Percentiles rank a stretch among this genome's conserved stretches.
These are phyloP conservation scores for Oryza officinalis DNA, from an alignment of 176 grass and related monocot genomes.

Conservation along the genomic window DNA sequence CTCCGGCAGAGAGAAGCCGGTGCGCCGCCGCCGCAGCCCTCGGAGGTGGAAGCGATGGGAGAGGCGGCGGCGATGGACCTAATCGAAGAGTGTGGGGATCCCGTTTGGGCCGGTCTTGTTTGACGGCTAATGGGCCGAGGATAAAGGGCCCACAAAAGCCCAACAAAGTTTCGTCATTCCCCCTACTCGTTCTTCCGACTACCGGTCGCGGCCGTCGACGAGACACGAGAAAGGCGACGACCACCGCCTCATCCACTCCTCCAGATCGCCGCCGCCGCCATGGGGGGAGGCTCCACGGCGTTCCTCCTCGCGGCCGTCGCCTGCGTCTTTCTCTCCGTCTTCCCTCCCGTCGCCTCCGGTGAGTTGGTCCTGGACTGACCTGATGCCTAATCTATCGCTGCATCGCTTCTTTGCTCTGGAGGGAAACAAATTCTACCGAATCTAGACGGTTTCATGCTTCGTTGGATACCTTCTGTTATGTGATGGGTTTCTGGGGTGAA, in stretches of 20 bases:
- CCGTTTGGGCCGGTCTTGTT: neutral
- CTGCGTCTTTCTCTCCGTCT: neutral
- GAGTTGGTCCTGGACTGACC: slow-evolving; percentile 6
- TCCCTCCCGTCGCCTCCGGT: slow-evolving; percentile 20
- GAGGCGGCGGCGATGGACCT: neutral
- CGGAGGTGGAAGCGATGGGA: neutral
- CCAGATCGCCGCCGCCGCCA: slow-evolving; percentile 45
- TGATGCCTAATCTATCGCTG: neutral
- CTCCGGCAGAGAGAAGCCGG: neutral
- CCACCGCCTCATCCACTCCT: neutral
- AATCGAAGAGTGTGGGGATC: neutral
- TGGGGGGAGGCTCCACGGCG: slow-evolving; percentile 26
- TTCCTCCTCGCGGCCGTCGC: slow-evolving; percentile 14
- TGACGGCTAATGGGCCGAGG: neutral
- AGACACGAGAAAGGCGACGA: slow-evolving; percentile 10
- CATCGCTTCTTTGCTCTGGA: neutral
- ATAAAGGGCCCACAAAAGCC: neutral
- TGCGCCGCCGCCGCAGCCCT: neutral
- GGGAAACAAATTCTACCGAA: neutral
- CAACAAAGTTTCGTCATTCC: neutral
- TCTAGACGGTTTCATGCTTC: slow-evolving; percentile 9
- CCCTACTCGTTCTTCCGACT: neutral
- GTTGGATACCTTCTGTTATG: neutral
- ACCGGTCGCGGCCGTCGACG: slow-evolving; percentile 31
- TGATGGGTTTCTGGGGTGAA: neutral